Evolutionary conservation across 1,139 yeast genomes (phyloP).

Genomic region (Protomyces lactucae-debilis): DNA sequence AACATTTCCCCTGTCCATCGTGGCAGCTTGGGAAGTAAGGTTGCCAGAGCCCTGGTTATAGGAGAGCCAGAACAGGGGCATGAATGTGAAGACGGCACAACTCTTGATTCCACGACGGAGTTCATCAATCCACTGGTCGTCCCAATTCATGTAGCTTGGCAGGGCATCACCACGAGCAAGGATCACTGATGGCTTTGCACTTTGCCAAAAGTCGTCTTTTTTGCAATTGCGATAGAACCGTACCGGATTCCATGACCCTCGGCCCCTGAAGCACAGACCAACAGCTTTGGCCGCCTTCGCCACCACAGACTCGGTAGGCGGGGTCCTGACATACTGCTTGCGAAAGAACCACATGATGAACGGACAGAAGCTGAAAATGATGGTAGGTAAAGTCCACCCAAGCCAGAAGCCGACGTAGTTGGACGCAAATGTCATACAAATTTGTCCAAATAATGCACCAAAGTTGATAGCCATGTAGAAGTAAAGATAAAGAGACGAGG

Average conservation of each 20-base stretch:
- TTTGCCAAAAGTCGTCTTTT: slow-evolving; percentile 53
- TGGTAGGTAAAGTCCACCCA: slow-evolving; percentile 63
- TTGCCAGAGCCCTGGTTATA: slow-evolving; percentile 65
- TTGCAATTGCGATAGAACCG: slow-evolving; percentile 51
- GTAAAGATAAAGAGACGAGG: slow-evolving; percentile 68
- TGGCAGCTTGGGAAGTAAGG: slow-evolving; percentile 60
- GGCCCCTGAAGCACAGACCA: slow-evolving; percentile 2
- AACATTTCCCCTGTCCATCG: slow-evolving; percentile 58
- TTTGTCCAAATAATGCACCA: slow-evolving; percentile 73
- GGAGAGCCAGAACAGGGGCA: slow-evolving; percentile 63
- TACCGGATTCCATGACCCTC: slow-evolving; percentile 46
- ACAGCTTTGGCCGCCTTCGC: slow-evolving; percentile 48
- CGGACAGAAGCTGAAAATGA: slow-evolving; percentile 59
- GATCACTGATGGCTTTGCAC: slow-evolving; percentile 32
- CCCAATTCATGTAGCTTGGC: slow-evolving; percentile 42
- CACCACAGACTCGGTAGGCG: slow-evolving; percentile 61
- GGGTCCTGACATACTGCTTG: slow-evolving; percentile 54
- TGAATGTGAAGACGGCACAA: slow-evolving; percentile 59
- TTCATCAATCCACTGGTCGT: slow-evolving; percentile 59
- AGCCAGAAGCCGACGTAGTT: slow-evolving; percentile 66
- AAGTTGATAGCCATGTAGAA: slow-evolving; percentile 77
- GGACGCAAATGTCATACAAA: slow-evolving; percentile 68
- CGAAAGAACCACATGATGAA: slow-evolving; percentile 53
- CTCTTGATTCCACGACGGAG: slow-evolving; percentile 55
- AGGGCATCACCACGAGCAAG: background rate